These are phyloP conservation scores for Oryza glaberrima DNA, from an alignment of 176 grass and related monocot species.

Conservation along the genomic window DNA sequence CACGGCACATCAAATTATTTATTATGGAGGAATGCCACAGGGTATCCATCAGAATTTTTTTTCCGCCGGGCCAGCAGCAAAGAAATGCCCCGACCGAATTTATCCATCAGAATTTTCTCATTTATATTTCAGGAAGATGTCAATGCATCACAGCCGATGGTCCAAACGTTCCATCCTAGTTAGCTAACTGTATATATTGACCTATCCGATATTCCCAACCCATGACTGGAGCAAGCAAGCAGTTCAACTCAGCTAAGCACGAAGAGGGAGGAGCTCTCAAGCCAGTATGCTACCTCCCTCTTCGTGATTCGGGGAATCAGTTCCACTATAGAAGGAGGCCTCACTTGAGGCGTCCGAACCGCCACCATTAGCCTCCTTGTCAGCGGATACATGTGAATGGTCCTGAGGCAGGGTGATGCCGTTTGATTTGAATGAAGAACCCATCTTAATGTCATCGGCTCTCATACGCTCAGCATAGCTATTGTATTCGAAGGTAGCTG, in stretches of 20 bases:
- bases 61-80: too few species aligned
- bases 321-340: constrained; percentile 64
- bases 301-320: constrained; percentile 38
- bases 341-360: constrained; percentile 57
- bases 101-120: constrained; percentile 13
- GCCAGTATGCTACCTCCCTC: background rate
- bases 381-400: constrained; percentile 26
- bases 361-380: constrained; percentile 11
- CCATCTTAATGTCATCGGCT: constrained; percentile 71
- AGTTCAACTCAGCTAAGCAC: background rate
- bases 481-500: constrained; percentile 60
- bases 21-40: constrained; percentile 10
- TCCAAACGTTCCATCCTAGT: constrained; percentile 8
- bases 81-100: too few species aligned
- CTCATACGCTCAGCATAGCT: constrained; percentile 64
- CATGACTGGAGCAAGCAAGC: background rate
- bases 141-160: constrained; percentile 14
- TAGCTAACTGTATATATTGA: constrained; percentile 24
- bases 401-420: background rate
- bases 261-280: background rate
- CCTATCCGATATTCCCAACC: too few species aligned
- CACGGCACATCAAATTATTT: constrained; percentile 12
- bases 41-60: background rate
- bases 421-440: constrained; percentile 24
- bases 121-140: constrained; percentile 11